Percentiles rank a stretch among this genome's conserved stretches.
Evolutionary conservation across 2,329 filamentous ascomycete genomes (phyloP).

Genomic region (Neofusicoccum cordaticola): DNA sequence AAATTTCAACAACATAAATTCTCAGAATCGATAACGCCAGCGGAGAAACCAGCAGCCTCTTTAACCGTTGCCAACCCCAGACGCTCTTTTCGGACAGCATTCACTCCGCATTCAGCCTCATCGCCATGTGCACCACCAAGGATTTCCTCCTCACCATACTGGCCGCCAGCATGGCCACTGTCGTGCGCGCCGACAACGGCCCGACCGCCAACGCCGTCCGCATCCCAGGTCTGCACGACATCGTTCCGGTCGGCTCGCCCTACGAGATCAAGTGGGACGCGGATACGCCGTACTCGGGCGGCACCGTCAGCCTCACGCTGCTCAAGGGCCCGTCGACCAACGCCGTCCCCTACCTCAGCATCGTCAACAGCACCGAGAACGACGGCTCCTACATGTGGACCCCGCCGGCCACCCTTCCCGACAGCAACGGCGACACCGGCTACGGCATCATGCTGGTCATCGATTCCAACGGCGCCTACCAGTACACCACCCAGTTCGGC

Average conservation of each 20-base stretch:
- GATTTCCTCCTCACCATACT: constrained; percentile 49
- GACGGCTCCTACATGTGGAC: constrained; percentile 56
- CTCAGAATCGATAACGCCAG: no score
- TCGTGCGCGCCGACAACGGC: constrained; percentile 30
- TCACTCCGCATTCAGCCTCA: constrained; percentile 8
- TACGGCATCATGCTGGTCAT: constrained; percentile 63
- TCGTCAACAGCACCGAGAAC: constrained; percentile 53
- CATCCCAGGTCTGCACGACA: constrained; percentile 41
- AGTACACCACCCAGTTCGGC: constrained; percentile 62
- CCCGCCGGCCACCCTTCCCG: constrained; percentile 47
- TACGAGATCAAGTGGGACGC: constrained; percentile 60
- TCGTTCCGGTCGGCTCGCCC: constrained; percentile 53
- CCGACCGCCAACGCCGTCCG: constrained; percentile 55
- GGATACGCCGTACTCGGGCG: constrained; percentile 35
- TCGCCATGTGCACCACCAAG: constrained; percentile 34
- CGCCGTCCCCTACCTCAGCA: constrained; percentile 49
- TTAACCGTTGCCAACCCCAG: background rate
- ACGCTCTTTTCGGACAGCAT: background rate
- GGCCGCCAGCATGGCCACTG: constrained; percentile 52
- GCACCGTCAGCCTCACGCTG: constrained; percentile 56
- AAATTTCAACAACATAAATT: no score
- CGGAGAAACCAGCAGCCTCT: background rate
- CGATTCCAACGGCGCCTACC: constrained; percentile 58
- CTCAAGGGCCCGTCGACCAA: constrained; percentile 58
- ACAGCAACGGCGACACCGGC: constrained; percentile 42